phyloP scores from a whole-genome alignment of 371 early-diverging fungal genomes.

The Zychaea mexicana region DNA sequence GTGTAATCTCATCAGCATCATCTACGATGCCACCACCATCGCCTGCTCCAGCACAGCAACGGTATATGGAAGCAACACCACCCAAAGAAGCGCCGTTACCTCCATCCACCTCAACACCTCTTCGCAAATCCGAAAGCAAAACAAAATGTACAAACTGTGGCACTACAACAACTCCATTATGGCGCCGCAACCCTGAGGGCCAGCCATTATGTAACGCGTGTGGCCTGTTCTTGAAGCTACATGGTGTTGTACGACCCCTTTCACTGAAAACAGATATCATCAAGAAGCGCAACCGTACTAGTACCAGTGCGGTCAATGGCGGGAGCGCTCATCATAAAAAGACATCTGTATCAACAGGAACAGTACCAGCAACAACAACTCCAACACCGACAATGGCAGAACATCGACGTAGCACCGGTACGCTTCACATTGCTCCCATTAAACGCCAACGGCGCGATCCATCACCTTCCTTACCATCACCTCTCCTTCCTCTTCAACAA shows the following conservation, averaged over 20 bases:
- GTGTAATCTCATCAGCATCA: not conserved
- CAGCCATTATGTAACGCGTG: constrained; percentile 36
- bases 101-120: constrained; percentile 9
- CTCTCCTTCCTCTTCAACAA: constrained; percentile 9
- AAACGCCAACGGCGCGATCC: constrained; percentile 4
- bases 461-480: not conserved
- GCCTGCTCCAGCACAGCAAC: not conserved
- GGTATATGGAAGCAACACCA: not conserved
- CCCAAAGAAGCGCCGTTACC: not conserved
- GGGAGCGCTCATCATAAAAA: constrained; percentile 4
- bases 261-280: constrained; percentile 32
- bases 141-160: constrained; percentile 32
- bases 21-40: not conserved
- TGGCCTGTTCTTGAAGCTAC: constrained; percentile 31
- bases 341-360: not conserved
- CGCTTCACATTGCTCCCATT: constrained; percentile 1
- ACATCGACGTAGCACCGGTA: constrained; percentile 4
- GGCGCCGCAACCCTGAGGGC: constrained; percentile 29
- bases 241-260: constrained; percentile 34
- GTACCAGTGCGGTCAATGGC: constrained; percentile 11
- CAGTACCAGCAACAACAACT: not conserved
- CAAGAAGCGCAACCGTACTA: constrained; percentile 32
- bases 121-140: constrained; percentile 5
- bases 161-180: constrained; percentile 30
- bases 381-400: not conserved